These are phyloP conservation scores for Epichloe gansuensis DNA, from an alignment of 2,329 filamentous ascomycete genomes.

Conservation along the genomic window DNA sequence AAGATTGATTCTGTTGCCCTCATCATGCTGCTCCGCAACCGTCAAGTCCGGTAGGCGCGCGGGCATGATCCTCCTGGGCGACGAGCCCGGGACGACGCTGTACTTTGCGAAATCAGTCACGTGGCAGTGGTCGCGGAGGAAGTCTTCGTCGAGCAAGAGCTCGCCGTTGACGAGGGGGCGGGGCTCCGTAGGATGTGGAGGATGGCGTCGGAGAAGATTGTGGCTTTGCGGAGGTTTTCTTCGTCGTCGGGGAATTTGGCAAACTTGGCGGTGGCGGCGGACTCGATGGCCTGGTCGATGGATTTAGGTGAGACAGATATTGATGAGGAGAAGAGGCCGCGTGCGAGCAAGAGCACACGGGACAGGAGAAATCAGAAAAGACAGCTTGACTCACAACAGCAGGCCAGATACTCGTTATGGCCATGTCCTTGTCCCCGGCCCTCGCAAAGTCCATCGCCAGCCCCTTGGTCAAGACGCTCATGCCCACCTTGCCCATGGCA, in stretches of 20 bases:
- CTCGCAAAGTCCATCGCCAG: constrained; percentile 63
- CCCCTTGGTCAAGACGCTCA: constrained; percentile 72
- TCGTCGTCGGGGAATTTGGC: constrained; percentile 33
- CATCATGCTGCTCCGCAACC: constrained; percentile 69
- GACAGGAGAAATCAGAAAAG: not conserved
- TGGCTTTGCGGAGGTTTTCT: constrained; percentile 53
- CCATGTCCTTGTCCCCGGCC: constrained; percentile 54
- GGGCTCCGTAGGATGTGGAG: constrained; percentile 56
- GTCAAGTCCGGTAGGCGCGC: constrained; percentile 52
- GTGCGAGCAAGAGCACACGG: not conserved
- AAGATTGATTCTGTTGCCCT: constrained; percentile 54
- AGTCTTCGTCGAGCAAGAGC: constrained; percentile 70
- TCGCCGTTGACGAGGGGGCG: constrained; percentile 53
- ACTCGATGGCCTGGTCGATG: constrained; percentile 47
- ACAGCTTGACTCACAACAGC: constrained; percentile 43
- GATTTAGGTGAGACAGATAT: too few species aligned
- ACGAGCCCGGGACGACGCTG: constrained; percentile 49
- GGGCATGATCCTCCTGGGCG: constrained; percentile 70
- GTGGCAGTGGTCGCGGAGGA: constrained; percentile 50
- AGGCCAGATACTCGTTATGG: constrained; percentile 74
- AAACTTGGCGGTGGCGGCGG: constrained; percentile 54
- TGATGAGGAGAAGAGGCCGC: too few species aligned
- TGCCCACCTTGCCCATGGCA: constrained; percentile 65
- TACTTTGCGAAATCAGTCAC: constrained; percentile 64
- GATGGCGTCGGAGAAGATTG: constrained; percentile 71